These are phyloP conservation scores for Malassezia globosa DNA, from an alignment of 1,284 basidiomycete genomes.

Conservation along the genomic window DNA sequence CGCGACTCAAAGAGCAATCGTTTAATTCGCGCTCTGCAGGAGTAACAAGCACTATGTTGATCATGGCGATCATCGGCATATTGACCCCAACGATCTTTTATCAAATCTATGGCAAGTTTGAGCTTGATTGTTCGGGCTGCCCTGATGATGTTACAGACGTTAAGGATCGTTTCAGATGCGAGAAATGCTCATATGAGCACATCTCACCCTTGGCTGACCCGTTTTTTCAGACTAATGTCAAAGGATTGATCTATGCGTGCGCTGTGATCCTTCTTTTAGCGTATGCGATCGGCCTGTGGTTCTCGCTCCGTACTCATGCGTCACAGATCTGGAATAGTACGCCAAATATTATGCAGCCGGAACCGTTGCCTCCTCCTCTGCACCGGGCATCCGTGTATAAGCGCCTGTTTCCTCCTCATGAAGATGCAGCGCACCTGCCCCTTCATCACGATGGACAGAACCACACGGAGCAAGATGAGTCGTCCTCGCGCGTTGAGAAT, in stretches of 20 bases:
- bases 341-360: constrained; percentile 42
- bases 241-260: constrained; percentile 86
- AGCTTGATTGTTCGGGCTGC: constrained; percentile 83
- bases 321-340: constrained; percentile 91
- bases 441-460: constrained; percentile 7
- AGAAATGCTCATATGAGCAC: constrained; percentile 88
- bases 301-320: constrained; percentile 93
- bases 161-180: constrained; percentile 61
- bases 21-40: constrained; percentile 98
- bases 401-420: constrained; percentile 50
- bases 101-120: constrained; percentile 96
- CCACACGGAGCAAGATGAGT: background rate
- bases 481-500: background rate
- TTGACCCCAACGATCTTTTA: constrained; percentile 94
- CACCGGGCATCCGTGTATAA: constrained; percentile 66
- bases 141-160: constrained; percentile 49
- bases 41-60: constrained; percentile 97
- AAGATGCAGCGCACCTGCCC: constrained; percentile 40
- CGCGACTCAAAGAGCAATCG: constrained; percentile 83
- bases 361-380: constrained; percentile 29
- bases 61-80: constrained; percentile 98
- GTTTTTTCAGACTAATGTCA: constrained; percentile 92
- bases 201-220: constrained; percentile 83
- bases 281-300: constrained; percentile 94
- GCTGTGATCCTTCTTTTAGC: constrained; percentile 79